Percentiles rank a stretch among this genome's conserved stretches.
Conservation (phyloP, 1,284 basidiomycete genomes). For the Leccinum huronense region DNA sequence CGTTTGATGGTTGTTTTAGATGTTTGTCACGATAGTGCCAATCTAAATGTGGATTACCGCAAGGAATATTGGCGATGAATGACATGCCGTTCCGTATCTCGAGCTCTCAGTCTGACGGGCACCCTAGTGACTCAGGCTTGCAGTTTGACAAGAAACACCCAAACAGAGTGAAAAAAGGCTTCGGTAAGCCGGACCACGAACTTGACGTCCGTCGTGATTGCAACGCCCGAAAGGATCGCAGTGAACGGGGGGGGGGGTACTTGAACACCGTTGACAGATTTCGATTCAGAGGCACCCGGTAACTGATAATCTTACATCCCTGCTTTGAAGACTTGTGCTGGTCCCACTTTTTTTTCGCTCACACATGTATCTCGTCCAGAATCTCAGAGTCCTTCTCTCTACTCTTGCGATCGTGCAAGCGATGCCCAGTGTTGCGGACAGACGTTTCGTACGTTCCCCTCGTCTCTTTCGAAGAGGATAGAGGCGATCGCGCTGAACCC, state of each 20-base stretch:
- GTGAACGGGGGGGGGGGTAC: neutral
- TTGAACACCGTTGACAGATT: neutral
- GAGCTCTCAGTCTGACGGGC: neutral
- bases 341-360: neutral
- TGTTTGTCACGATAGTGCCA: neutral
- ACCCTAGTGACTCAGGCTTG: neutral
- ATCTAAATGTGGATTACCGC: no score
- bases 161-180: no score
- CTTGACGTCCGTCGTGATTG: neutral
- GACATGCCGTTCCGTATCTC: neutral
- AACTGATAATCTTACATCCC: neutral
- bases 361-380: slow-evolving; percentile 6
- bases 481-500: neutral
- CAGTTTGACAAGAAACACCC: neutral
- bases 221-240: neutral
- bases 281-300: neutral
- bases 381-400: slow-evolving; percentile 4
- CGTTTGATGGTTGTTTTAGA: neutral
- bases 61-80: neutral
- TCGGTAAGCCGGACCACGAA: no score
- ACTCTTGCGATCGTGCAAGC: slow-evolving; percentile 2
- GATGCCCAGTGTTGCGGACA: neutral
- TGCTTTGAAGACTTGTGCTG: neutral
- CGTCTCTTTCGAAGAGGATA: neutral
- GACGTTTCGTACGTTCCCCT: slow-evolving; percentile 7